A percentile compares a stretch with the other conserved stretches of the same genome.
phyloP scores from a whole-genome alignment of 2,329 filamentous ascomycete genomes.

The Alternaria consortialis region DNA sequence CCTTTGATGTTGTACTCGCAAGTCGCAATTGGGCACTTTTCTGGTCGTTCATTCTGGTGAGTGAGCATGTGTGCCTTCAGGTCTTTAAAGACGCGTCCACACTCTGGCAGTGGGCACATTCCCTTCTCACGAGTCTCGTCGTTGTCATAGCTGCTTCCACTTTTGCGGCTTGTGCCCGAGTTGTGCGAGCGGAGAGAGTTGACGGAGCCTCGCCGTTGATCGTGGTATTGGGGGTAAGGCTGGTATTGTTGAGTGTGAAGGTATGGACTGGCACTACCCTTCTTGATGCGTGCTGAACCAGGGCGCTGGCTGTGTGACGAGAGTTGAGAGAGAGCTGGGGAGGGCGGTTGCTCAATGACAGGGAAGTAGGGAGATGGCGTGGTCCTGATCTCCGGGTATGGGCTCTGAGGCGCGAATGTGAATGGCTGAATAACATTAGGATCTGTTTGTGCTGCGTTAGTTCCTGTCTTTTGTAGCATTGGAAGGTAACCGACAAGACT shows the following conservation, averaged over 20 bases:
- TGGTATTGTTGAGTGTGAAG: constrained; percentile 65
- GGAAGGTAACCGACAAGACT: constrained; percentile 53
- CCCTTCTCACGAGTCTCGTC: constrained; percentile 69
- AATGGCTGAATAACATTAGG: constrained; percentile 67
- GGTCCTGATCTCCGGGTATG: constrained; percentile 53
- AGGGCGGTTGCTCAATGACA: constrained; percentile 62
- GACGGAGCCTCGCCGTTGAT: constrained; percentile 70
- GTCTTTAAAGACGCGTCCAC: constrained; percentile 87
- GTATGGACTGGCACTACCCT: constrained; percentile 72
- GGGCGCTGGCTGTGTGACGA: constrained; percentile 56
- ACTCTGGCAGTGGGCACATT: constrained; percentile 83
- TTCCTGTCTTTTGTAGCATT: constrained; percentile 7
- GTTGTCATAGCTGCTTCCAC: constrained; percentile 51
- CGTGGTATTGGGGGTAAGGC: constrained; percentile 59
- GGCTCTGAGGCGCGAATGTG: constrained; percentile 52
- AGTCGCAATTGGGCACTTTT: constrained; percentile 91
- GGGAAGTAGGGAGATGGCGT: constrained; percentile 55
- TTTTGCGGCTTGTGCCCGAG: constrained; percentile 66
- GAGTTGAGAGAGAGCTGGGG: constrained; percentile 69
- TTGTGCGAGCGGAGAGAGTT: constrained; percentile 74
- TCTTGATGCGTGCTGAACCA: constrained; percentile 56
- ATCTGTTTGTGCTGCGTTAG: constrained; percentile 55
- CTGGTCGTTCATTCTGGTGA: constrained; percentile 87
- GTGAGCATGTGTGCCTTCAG: constrained; percentile 94
- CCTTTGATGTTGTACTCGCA: constrained; percentile 94